Conservation (phyloP, 2,329 filamentous ascomycete species). For the Botrytis fragariae region DNA sequence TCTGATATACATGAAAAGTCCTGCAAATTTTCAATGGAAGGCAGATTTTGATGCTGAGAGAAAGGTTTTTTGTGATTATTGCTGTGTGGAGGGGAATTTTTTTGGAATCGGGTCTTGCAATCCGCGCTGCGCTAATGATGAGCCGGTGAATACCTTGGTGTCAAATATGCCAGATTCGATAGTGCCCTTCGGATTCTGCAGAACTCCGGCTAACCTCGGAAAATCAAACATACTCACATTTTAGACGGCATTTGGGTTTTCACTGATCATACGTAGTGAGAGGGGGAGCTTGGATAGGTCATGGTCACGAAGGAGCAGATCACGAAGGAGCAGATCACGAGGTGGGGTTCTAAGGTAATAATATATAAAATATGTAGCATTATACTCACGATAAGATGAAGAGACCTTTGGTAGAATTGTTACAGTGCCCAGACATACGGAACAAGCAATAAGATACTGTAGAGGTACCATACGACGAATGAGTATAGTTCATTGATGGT, state of each 20-base stretch:
- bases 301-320: not conserved
- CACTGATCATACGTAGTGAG: not conserved
- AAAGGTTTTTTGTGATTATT: not conserved
- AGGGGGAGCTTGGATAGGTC: not conserved
- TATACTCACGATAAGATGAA: not conserved
- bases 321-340: not conserved
- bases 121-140: not conserved
- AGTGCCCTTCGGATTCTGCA: not conserved
- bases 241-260: not conserved
- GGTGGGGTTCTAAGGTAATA: too few species aligned
- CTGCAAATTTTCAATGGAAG: not conserved
- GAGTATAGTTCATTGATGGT: not conserved
- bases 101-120: not conserved
- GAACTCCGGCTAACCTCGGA: rapidly evolving
- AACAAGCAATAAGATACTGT: too few species aligned
- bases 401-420: not conserved
- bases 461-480: not conserved
- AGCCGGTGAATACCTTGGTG: not conserved
- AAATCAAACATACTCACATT: not conserved
- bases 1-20: too few species aligned
- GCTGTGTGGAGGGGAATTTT: too few species aligned
- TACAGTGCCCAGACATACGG: not conserved
- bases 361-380: not conserved
- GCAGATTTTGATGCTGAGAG: not conserved
- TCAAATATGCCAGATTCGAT: not conserved